Percentiles rank a stretch among this genome's conserved stretches.
These are phyloP conservation scores for Nemophila menziesii DNA, from an alignment of 257 asterid species.

Conservation along the genomic window DNA sequence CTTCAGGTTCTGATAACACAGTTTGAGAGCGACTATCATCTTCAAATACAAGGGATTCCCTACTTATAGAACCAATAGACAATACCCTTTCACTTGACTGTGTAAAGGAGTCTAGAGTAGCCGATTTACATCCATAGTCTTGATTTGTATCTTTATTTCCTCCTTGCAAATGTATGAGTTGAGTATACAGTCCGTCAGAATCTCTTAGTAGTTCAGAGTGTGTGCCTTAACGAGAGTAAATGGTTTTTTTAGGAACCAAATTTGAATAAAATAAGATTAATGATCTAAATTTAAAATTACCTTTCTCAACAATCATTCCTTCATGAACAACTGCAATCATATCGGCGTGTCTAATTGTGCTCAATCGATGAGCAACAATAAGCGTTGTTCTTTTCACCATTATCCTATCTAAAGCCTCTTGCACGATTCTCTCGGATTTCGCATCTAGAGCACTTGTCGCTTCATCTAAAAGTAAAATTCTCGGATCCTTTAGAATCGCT, in stretches of 20 bases:
- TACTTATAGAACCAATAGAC: conserved; percentile 30
- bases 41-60: conserved; percentile 49
- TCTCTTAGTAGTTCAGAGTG: conserved; percentile 40
- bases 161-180: conserved; percentile 49
- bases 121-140: conserved; percentile 26
- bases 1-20: conserved; percentile 9
- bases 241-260: no score
- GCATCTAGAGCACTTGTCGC: conserved; percentile 77
- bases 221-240: conserved; percentile 22
- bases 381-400: conserved; percentile 4
- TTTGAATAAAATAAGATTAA: not conserved
- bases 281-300: not conserved
- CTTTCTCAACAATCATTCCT: conserved; percentile 5
- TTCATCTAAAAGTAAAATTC: conserved; percentile 57
- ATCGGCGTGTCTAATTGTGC: not conserved
- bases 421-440: conserved; percentile 14
- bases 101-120: conserved; percentile 27
- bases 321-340: not conserved
- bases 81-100: conserved; percentile 44
- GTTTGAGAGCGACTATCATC: conserved; percentile 37
- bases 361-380: conserved; percentile 1
- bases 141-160: conserved; percentile 15
- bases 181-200: conserved; percentile 49
- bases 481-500: conserved; percentile 60
- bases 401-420: conserved; percentile 22